Evolutionary conservation across 257 asterid species (phyloP), one percentile per base, ranked within the genome.

Genomic region (Henckelia pumila): DNA sequence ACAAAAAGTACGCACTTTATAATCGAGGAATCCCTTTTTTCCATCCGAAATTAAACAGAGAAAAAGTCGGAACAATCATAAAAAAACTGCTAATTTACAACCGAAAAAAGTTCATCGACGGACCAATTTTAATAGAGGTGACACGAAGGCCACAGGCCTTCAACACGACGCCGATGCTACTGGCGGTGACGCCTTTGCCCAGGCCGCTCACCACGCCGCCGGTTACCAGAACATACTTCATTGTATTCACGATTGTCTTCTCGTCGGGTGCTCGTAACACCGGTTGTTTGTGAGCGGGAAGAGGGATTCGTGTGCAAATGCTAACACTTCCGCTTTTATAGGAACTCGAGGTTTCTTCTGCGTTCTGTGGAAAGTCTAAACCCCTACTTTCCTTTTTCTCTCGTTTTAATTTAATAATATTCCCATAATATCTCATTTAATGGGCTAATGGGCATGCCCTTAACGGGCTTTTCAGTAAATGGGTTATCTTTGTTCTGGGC

Each of bases 171-270:
- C 99, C 99, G 75, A 94, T 80, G 83, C 99, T 91, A 82, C 99
- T 94, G 52, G 99, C 97, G 2, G 99, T 91, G 10, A 94, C 99
- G 70, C 99, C 99, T 69, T 94, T 91, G 22, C 99, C 99, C 53
- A 94, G 95, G 68, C 99, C 99, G 79, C 99, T 94, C 44, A 94
- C 99, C 32, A 94, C 99, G 26, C 97, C 99, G 3, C 99, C 99
- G 22, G 96, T 94, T 0, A 94, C 96, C 78, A 88, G 66, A 8
- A 94, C 96, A 83, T 91, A 94, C 71, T 94, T 94, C 99, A 94
- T 91, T 52, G 50, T 40, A 8, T 33, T 29, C 30, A 28, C 30
- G 30, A 28, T 28, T 28, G 3, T 28, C 30, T 28, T 28, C 0
- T 28, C 22, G 14, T 29, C 29, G 62, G 47, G 44, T 61, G 63